A percentile compares a stretch with the other conserved stretches of the same genome.
Evolutionary conservation across 2,329 filamentous ascomycete species (phyloP).

Genomic region (Fusarium sublunatum): DNA sequence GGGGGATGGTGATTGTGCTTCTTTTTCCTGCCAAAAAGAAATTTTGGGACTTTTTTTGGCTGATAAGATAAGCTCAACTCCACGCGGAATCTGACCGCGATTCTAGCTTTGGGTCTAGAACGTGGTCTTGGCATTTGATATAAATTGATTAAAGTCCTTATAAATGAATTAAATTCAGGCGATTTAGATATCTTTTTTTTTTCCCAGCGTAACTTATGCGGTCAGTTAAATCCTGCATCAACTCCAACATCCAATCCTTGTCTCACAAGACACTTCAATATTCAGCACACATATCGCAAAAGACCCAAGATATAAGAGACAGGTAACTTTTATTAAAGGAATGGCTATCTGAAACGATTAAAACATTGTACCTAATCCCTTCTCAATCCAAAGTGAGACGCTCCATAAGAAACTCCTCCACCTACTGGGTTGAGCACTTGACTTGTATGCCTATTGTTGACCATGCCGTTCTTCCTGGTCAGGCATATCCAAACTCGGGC

Average conservation of each 20-base stretch:
- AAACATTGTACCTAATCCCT: slow-evolving; percentile 33
- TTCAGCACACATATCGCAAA: too few relatives aligned
- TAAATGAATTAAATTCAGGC: too few relatives aligned
- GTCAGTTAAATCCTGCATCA: too few relatives aligned
- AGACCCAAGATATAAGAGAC: slow-evolving; percentile 13
- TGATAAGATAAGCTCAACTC: slow-evolving; percentile 35
- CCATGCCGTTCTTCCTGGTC: neutral
- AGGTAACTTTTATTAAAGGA: slow-evolving; percentile 36
- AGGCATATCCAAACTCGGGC: neutral
- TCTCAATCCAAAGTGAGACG: slow-evolving; percentile 3
- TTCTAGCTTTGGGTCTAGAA: neutral
- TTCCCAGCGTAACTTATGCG: too few relatives aligned
- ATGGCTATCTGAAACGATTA: slow-evolving; percentile 36
- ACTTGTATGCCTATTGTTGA: neutral
- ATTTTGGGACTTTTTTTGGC: slow-evolving; percentile 37
- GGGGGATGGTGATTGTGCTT: slow-evolving; percentile 26
- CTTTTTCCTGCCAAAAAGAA: slow-evolving; percentile 25
- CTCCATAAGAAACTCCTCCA: slow-evolving; percentile 1
- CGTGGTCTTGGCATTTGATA: neutral
- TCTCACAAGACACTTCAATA: too few relatives aligned
- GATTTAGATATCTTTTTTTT: too few relatives aligned
- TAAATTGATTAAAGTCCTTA: too few relatives aligned
- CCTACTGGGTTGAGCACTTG: slow-evolving; percentile 8
- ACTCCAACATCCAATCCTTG: too few relatives aligned
- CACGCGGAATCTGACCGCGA: slow-evolving; percentile 32